These are phyloP conservation scores for Anaeramoeba flamelloides DNA, from an alignment of 78 protist genomes.

Conservation along the genomic window DNA sequence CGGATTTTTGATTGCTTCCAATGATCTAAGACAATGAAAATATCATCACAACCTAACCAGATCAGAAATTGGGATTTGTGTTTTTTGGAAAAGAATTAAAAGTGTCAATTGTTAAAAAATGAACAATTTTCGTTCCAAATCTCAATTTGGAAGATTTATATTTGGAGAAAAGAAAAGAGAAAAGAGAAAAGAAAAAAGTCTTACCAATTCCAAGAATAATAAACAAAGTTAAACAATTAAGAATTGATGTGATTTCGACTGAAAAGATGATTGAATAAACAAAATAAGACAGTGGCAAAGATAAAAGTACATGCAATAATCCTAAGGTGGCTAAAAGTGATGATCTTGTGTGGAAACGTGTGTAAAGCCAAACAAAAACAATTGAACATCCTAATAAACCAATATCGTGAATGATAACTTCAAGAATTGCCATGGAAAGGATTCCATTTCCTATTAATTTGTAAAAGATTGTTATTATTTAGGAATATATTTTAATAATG, in stretches of 20 bases:
- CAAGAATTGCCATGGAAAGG: neutral
- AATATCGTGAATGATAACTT: slow-evolving; percentile 6
- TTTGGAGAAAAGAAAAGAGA: too few relatives aligned
- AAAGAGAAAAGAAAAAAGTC: too few relatives aligned
- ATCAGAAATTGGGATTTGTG: too few relatives aligned
- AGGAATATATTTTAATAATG: too few relatives aligned
- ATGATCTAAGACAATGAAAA: slow-evolving; percentile 15
- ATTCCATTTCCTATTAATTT: slow-evolving; percentile 6
- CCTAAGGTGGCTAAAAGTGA: slow-evolving; percentile 14
- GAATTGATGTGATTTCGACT: neutral
- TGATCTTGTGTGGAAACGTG: slow-evolving; percentile 5
- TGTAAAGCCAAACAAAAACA: slow-evolving; percentile 18
- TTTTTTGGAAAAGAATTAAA: too few relatives aligned
- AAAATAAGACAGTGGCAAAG: slow-evolving; percentile 17
- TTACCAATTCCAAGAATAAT: slow-evolving; percentile 19
- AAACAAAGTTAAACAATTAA: slow-evolving; percentile 8
- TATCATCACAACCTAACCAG: slow-evolving; percentile 26
- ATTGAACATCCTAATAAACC: neutral
- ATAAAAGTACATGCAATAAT: slow-evolving; percentile 13
- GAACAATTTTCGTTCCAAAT: too few relatives aligned
- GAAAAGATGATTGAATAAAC: slow-evolving; percentile 5
- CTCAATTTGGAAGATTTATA: too few relatives aligned
- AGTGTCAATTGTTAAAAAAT: too few relatives aligned
- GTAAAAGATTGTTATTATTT: too few relatives aligned
- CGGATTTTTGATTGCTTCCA: slow-evolving; percentile 9